Evolutionary conservation across 2,329 filamentous ascomycete genomes (phyloP).

Genomic region (Didymella exigua): DNA sequence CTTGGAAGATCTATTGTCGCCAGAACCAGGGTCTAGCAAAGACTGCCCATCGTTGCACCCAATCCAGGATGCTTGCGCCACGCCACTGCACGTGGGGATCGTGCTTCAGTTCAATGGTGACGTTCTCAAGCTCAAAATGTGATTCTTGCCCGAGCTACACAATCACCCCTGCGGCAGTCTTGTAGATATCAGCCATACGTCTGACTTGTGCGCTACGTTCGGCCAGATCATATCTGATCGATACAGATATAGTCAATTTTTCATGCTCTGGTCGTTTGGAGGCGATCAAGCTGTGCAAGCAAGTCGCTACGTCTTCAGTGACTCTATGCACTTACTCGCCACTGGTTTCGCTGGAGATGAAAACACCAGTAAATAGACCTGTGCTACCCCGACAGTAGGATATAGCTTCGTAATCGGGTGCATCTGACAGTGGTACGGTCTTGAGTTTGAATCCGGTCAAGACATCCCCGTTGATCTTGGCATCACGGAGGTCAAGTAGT

Average conservation of each 20-base stretch:
- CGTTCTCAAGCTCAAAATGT: not conserved
- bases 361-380: not conserved
- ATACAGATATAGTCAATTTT: not conserved
- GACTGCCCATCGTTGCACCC: not conserved
- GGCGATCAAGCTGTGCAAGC: not conserved
- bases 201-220: not conserved
- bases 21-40: not conserved
- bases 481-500: not conserved
- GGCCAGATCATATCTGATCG: not conserved
- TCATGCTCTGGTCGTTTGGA: not conserved
- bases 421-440: not conserved
- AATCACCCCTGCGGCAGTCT: not conserved
- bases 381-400: not conserved
- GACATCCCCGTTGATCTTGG: not conserved
- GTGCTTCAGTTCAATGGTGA: not conserved
- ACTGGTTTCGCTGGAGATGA: not conserved
- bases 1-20: not conserved
- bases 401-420: not conserved
- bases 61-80: not conserved
- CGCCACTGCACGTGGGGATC: not conserved
- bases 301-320: not conserved
- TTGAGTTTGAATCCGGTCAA: not conserved
- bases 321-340: not conserved
- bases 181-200: not conserved
- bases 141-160: not conserved